Evolutionary conservation across 2,329 filamentous ascomycete genomes (phyloP).

Genomic region (Clarireedia paspali): DNA sequence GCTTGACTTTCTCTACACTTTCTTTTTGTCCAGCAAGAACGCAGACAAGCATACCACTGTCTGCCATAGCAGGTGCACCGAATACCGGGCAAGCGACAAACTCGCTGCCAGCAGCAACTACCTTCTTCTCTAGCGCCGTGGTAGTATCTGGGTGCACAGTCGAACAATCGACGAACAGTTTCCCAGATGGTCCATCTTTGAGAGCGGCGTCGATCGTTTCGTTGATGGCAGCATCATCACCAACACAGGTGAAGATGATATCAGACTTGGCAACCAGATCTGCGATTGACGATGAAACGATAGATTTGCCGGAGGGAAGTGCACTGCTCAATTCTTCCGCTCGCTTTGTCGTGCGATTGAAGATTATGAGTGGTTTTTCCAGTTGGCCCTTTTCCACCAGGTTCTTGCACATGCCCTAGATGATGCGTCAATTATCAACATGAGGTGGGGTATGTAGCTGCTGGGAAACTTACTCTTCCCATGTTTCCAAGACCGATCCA

Average conservation of each 20-base stretch:
- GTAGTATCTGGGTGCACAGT: constrained; percentile 82
- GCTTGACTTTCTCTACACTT: constrained; percentile 55
- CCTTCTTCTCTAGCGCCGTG: constrained; percentile 51
- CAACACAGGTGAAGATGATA: constrained; percentile 75
- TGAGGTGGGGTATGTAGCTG: background rate
- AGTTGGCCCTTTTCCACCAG: constrained; percentile 70
- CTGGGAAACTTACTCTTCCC: constrained; percentile 55
- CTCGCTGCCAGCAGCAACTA: constrained; percentile 53
- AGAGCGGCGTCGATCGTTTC: constrained; percentile 52
- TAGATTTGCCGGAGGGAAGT: constrained; percentile 54
- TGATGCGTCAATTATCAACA: background rate
- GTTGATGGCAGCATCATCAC: constrained; percentile 68
- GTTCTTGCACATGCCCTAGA: constrained; percentile 69
- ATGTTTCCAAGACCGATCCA: constrained; percentile 87
- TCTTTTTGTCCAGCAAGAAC: constrained; percentile 60
- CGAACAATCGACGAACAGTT: constrained; percentile 80
- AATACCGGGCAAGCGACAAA: constrained; percentile 72
- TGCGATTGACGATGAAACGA: constrained; percentile 54
- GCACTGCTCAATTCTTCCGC: constrained; percentile 54
- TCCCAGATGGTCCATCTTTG: constrained; percentile 50
- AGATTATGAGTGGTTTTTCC: constrained; percentile 64
- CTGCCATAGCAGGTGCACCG: constrained; percentile 62
- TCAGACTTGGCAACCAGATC: constrained; percentile 62
- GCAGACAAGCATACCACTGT: constrained; percentile 61
- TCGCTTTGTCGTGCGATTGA: constrained; percentile 67